phyloP scores from a whole-genome alignment of 331 rosid genomes.

The Quercus lobata region DNA sequence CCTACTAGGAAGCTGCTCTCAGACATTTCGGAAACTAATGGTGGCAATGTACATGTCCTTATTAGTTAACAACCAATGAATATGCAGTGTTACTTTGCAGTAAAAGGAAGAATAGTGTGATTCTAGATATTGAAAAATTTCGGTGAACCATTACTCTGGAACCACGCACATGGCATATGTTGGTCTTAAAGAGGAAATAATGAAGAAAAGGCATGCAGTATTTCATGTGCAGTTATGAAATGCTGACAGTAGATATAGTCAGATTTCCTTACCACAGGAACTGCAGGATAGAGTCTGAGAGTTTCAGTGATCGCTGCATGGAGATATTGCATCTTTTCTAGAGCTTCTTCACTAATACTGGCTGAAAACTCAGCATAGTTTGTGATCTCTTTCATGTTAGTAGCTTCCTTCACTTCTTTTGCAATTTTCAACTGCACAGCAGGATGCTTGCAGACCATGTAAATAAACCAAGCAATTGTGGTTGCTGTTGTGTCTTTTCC shows the following conservation, averaged over 20 bases:
- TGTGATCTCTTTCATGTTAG: conserved; percentile 21
- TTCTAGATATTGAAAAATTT: background rate
- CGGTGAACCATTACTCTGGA: background rate
- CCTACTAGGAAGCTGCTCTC: background rate
- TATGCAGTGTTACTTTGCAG: too few species aligned
- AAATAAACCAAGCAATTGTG: conserved; percentile 77
- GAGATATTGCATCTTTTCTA: conserved; percentile 79
- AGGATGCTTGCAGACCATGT: conserved; percentile 77
- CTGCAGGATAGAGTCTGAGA: conserved; percentile 86
- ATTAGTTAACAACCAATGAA: background rate
- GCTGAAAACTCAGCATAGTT: conserved; percentile 44
- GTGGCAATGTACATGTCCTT: background rate
- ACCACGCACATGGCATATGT: too few species aligned
- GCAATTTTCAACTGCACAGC: conserved; percentile 60
- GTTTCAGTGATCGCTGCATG: conserved; percentile 85
- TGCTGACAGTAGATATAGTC: background rate
- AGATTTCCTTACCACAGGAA: conserved; percentile 71
- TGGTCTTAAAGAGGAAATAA: background rate
- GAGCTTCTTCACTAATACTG: conserved; percentile 48
- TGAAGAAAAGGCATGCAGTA: background rate
- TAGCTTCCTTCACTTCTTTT: conserved; percentile 62
- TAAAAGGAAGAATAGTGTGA: too few species aligned
- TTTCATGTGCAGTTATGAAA: background rate
- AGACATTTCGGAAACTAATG: background rate
- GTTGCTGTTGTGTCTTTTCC: conserved; percentile 85